Evolutionary conservation across 2,329 filamentous ascomycete species (phyloP).

Genomic region (Ascochyta koolunga): DNA sequence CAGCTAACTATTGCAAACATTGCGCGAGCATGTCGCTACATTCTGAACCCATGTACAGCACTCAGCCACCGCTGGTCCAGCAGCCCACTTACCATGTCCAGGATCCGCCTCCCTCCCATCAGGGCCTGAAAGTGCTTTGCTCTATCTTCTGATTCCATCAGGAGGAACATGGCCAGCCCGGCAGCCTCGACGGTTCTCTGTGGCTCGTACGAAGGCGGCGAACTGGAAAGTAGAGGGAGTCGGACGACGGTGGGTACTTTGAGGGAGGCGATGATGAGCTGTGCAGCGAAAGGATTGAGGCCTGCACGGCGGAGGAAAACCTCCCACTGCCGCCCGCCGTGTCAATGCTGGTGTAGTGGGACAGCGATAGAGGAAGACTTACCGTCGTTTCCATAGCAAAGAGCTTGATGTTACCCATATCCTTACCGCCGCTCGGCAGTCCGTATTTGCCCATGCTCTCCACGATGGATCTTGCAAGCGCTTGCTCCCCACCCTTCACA

Average conservation of each 20-base stretch:
- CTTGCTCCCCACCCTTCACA: constrained; percentile 51
- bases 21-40: constrained; percentile 8
- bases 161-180: constrained; percentile 62
- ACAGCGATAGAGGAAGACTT: constrained; percentile 1
- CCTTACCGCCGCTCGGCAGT: constrained; percentile 30
- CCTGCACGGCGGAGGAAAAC: constrained; percentile 68
- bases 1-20: not conserved
- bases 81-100: constrained; percentile 58
- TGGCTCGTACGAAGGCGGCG: not conserved
- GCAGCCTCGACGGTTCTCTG: constrained; percentile 17
- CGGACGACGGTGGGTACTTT: constrained; percentile 24
- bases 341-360: not conserved
- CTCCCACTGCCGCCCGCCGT: constrained; percentile 59
- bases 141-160: constrained; percentile 61
- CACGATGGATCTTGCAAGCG: constrained; percentile 44
- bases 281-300: constrained; percentile 74
- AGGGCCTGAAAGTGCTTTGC: constrained; percentile 57
- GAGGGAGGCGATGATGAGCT: constrained; percentile 60
- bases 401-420: constrained; percentile 45
- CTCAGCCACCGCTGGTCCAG: constrained; percentile 60
- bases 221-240: constrained; percentile 9
- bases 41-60: constrained; percentile 42
- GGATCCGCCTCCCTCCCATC: constrained; percentile 61
- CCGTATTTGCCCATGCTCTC: constrained; percentile 45
- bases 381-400: constrained; percentile 63